Conservation (phyloP, 352 stramenopile genomes). For the Saprolegnia diclina region DNA sequence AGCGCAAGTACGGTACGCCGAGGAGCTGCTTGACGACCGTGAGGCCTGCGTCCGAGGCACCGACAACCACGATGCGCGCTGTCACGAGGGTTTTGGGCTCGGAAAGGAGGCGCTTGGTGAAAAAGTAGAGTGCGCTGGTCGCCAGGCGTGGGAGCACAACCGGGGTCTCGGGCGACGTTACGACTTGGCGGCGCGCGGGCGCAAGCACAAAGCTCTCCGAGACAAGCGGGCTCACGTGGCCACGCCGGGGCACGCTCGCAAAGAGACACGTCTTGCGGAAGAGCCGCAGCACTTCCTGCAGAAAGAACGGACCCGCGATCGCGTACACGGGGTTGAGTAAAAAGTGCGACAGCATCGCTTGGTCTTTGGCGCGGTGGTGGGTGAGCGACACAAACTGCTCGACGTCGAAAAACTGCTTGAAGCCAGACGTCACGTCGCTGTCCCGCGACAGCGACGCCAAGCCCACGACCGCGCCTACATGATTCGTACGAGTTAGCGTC, state of each 20-base stretch:
- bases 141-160: conserved; percentile 26
- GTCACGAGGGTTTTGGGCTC: conserved; percentile 82
- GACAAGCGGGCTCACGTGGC: conserved; percentile 16
- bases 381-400: conserved; percentile 55
- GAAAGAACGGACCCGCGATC: conserved; percentile 47
- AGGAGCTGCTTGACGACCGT: conserved; percentile 73
- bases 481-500: conserved; percentile 28
- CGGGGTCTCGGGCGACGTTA: neutral
- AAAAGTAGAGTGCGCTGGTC: conserved; percentile 63
- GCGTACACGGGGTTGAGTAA: conserved; percentile 73
- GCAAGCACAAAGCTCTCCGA: conserved; percentile 60
- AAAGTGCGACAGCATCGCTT: conserved; percentile 54
- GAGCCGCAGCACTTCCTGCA: conserved; percentile 77
- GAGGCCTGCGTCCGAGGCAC: conserved; percentile 71
- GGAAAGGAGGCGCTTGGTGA: conserved; percentile 77
- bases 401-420: conserved; percentile 60
- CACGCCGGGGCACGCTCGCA: conserved; percentile 31
- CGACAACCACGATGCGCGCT: conserved; percentile 81
- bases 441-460: conserved; percentile 43
- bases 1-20: conserved; percentile 73
- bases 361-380: conserved; percentile 65
- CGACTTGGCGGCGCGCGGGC: conserved; percentile 44
- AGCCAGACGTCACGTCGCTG: conserved; percentile 40
- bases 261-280: conserved; percentile 69
- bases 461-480: conserved; percentile 35